Percentiles rank a stretch among this genome's conserved stretches.
Evolutionary conservation across 2,329 filamentous ascomycete genomes (phyloP).

Genomic region (Lachnellula cervina): DNA sequence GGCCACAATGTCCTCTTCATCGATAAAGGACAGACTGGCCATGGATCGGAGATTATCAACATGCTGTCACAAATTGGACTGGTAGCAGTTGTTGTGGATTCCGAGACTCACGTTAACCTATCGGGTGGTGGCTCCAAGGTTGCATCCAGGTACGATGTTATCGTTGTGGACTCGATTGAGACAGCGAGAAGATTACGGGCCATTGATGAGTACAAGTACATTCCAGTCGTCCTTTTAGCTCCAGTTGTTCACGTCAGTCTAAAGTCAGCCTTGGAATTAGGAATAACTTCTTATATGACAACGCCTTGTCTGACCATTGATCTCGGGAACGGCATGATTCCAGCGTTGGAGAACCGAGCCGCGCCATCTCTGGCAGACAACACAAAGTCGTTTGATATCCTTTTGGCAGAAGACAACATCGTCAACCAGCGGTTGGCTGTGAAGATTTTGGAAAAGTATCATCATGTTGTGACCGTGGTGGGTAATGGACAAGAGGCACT

Average conservation of each 20-base stretch:
- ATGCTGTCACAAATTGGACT: conserved; percentile 79
- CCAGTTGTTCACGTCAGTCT: conserved; percentile 86
- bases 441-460: conserved; percentile 96
- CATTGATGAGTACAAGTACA: conserved; percentile 95
- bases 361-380: conserved; percentile 90
- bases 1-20: conserved; percentile 92
- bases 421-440: conserved; percentile 95
- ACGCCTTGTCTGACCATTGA: conserved; percentile 93
- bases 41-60: conserved; percentile 67
- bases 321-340: conserved; percentile 91
- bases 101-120: conserved; percentile 60
- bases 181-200: conserved; percentile 81
- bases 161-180: conserved; percentile 90
- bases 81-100: conserved; percentile 76
- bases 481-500: conserved; percentile 93
- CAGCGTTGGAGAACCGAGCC: conserved; percentile 86
- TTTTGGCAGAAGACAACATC: conserved; percentile 93
- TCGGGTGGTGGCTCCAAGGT: conserved; percentile 49
- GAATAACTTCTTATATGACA: conserved; percentile 99
- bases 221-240: conserved; percentile 88
- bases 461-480: conserved; percentile 86
- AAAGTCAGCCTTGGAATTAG: conserved; percentile 88
- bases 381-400: conserved; percentile 90
- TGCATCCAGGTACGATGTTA: conserved; percentile 71
- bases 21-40: conserved; percentile 79